Conservation (phyloP, 768 basidiomycete species). For the Termitomyces heimii region DNA sequence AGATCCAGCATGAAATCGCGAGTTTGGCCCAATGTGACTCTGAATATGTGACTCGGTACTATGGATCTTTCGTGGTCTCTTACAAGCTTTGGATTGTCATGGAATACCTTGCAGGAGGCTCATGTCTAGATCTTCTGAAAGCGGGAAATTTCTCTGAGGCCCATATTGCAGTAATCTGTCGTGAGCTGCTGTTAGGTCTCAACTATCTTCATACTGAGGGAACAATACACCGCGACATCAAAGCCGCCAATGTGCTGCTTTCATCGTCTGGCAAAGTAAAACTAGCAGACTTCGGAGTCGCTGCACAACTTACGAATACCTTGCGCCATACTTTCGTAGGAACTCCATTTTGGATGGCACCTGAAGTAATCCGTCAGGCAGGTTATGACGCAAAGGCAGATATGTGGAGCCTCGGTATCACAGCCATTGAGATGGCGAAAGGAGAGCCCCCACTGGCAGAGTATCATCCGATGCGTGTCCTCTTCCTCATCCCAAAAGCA, state of each 20-base stretch:
- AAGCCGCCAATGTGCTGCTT: slow-evolving; percentile 92
- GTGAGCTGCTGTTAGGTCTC: slow-evolving; percentile 87
- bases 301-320: slow-evolving; percentile 92
- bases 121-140: slow-evolving; percentile 93
- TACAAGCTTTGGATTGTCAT: slow-evolving; percentile 99
- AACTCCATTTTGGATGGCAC: slow-evolving; percentile 98
- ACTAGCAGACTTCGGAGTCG: slow-evolving; percentile 97
- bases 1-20: slow-evolving; percentile 98
- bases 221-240: slow-evolving; percentile 98
- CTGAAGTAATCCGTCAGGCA: slow-evolving; percentile 95
- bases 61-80: slow-evolving; percentile 92
- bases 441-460: slow-evolving; percentile 96
- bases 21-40: slow-evolving; percentile 95
- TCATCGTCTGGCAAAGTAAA: slow-evolving; percentile 92
- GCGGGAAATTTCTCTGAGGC: slow-evolving; percentile 85
- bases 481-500: slow-evolving; percentile 97
- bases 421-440: slow-evolving; percentile 96
- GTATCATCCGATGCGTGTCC: slow-evolving; percentile 97
- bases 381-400: slow-evolving; percentile 96
- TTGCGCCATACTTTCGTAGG: slow-evolving; percentile 97
- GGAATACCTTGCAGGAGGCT: slow-evolving; percentile 99
- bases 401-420: slow-evolving; percentile 98
- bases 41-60: slow-evolving; percentile 94
- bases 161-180: slow-evolving; percentile 92
- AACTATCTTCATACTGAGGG: slow-evolving; percentile 95